These are phyloP conservation scores for Setaria italica DNA, from an alignment of 202 grass and related monocot genomes.

Conservation along the genomic window DNA sequence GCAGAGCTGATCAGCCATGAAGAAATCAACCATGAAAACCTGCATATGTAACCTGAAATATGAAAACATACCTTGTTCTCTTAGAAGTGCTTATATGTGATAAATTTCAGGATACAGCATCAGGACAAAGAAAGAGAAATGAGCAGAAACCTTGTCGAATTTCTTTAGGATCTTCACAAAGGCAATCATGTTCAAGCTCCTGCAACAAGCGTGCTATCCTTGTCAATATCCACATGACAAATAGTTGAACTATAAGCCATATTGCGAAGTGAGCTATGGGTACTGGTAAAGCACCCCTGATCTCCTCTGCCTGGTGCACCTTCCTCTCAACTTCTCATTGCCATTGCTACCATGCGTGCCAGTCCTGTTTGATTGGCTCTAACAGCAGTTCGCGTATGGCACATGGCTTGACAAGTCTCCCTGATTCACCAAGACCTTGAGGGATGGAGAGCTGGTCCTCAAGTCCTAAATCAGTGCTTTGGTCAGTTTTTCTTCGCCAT, in stretches of 20 bases:
- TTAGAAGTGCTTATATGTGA: slow-evolving; percentile 33
- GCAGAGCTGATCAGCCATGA: slow-evolving; percentile 99
- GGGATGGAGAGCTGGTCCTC: no score
- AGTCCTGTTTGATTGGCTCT: no score
- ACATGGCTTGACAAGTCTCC: no score
- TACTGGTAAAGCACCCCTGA: not conserved
- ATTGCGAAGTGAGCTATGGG: not conserved
- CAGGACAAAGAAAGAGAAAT: not conserved
- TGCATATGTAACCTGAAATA: slow-evolving; percentile 69
- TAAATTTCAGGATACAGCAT: slow-evolving; percentile 15
- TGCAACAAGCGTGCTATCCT: slow-evolving; percentile 43
- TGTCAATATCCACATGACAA: slow-evolving; percentile 29
- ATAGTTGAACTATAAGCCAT: not conserved
- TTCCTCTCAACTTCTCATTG: no score
- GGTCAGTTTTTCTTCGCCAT: no score
- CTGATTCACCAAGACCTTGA: no score
- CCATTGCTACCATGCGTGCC: no score
- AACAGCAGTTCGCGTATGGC: no score
- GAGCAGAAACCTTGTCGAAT: slow-evolving; percentile 65
- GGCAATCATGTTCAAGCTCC: slow-evolving; percentile 74
- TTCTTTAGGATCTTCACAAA: slow-evolving; percentile 84
- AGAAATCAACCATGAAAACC: slow-evolving; percentile 99
- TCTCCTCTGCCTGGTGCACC: no score
- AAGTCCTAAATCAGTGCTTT: no score
- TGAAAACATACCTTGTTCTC: not conserved